Evolutionary conservation across 352 stramenopile species (phyloP), one percentile per base, ranked within the genome.

Genomic region (Aphanomyces invadans): DNA sequence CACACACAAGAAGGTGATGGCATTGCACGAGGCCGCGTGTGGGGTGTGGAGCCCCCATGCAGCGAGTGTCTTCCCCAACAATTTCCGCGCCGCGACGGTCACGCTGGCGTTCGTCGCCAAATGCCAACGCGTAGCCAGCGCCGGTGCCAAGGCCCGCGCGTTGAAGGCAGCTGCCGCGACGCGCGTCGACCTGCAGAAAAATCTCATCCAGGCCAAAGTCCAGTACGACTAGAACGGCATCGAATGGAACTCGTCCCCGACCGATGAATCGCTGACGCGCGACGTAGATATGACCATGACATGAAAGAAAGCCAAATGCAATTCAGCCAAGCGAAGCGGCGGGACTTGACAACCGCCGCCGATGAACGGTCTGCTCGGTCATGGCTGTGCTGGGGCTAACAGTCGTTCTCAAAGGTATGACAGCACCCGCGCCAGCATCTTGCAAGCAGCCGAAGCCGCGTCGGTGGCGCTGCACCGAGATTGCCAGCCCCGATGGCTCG

Each of bases 211-310:
- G 26, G 65, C 74, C 11, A 86, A 83, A 71, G 73, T 90, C 51
- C 70, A 69, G 53, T 87, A 78, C 26, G 80, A 86, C 38, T 65
- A 81, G 54, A n/a, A n/a, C n/a, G n/a, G n/a, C n/a, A n/a, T n/a
- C n/a, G n/a, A n/a, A n/a, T n/a, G n/a, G n/a, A n/a, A n/a, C n/a
- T 39, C 54, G 23, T 12, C 12, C 25, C 15, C 51, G 0, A 42
- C 21, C 15, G 26, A 11, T 59, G 51, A n/a, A n/a, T n/a, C n/a
- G n/a, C n/a, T n/a, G n/a, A n/a, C n/a, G n/a, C n/a, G n/a, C n/a
- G 9, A 23, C n/a, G 3, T 51, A 67, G 60, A 31, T 67, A 57
- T n/a, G 60, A 67, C 44, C 52, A 48, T 9, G 60, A 67, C 19
- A 44, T 57, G 3, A 39, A 49, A 48, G 12, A 38, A 4, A 49